Conservation (phyloP, 495 filamentous ascomycete species). For the Xylaria venustula region DNA sequence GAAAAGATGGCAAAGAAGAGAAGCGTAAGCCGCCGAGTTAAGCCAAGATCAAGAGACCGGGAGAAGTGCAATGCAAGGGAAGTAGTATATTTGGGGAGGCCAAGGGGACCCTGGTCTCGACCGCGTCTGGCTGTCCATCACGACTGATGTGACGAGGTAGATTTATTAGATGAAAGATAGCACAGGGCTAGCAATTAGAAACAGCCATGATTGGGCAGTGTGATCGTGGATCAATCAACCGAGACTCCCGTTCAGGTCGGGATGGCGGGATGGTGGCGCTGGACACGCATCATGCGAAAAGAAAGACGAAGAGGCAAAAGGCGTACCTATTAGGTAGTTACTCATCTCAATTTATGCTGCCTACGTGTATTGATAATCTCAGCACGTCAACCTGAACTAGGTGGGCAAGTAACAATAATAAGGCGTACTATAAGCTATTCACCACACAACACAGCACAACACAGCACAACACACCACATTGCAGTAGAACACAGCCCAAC, state of each 20-base stretch:
- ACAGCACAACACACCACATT: background rate
- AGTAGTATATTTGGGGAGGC: background rate
- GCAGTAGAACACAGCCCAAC: background rate
- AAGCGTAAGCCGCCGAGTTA: constrained; percentile 2
- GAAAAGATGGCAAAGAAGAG: constrained; percentile 24
- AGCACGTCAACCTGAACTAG: background rate
- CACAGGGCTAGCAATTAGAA: constrained; percentile 23
- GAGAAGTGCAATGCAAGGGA: constrained; percentile 27
- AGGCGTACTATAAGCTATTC: background rate
- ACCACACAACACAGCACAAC: constrained; percentile 1
- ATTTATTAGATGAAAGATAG: constrained; percentile 21
- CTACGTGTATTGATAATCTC: constrained; percentile 3
- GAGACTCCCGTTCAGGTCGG: constrained; percentile 29
- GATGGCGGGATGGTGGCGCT: constrained; percentile 18
- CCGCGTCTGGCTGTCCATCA: constrained; percentile 23
- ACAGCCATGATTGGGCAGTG: constrained; percentile 30
- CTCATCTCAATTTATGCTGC: background rate
- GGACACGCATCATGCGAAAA: constrained; percentile 11
- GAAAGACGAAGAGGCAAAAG: constrained; percentile 3
- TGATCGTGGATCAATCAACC: constrained; percentile 31
- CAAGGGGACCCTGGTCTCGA: constrained; percentile 23
- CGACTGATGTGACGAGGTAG: constrained; percentile 16
- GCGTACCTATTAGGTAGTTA: background rate
- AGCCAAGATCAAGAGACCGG: constrained; percentile 23
- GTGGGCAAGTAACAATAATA: background rate